These are phyloP conservation scores for Syzygium aqueum DNA, from an alignment of 345 rosid species.

Conservation along the genomic window DNA sequence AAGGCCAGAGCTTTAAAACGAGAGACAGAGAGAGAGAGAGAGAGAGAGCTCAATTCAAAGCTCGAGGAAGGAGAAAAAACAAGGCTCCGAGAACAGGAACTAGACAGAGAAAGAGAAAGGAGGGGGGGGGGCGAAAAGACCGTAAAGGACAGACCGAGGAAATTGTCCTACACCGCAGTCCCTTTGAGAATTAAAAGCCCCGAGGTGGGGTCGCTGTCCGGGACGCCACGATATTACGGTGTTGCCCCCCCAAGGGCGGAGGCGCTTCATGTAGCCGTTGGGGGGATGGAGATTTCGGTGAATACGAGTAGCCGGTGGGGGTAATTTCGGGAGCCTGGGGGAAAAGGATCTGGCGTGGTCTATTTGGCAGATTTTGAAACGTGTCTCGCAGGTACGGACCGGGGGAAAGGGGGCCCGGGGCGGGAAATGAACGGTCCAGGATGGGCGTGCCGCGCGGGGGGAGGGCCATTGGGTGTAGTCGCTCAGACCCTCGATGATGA, in stretches of 20 bases:
- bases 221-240: not conserved
- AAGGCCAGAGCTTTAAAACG: not conserved
- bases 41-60: not conserved
- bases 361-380: not conserved
- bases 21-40: not conserved
- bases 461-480: not conserved
- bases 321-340: not conserved
- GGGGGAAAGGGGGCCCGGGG: not conserved
- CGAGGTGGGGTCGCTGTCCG: not conserved
- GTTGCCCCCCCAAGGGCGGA: not conserved
- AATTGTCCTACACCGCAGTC: not conserved
- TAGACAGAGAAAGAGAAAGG: not conserved
- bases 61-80: not conserved
- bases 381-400: not conserved
- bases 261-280: not conserved
- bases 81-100: not conserved
- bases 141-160: constrained; percentile 14
- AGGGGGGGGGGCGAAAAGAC: constrained; percentile 6
- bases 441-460: not conserved
- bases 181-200: constrained; percentile 17
- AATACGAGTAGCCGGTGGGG: not conserved
- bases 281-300: not conserved
- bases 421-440: not conserved
- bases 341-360: not conserved
- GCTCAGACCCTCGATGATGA: not conserved